These are phyloP conservation scores for Eustoma russellianum DNA, from an alignment of 257 asterid species.

Conservation along the genomic window DNA sequence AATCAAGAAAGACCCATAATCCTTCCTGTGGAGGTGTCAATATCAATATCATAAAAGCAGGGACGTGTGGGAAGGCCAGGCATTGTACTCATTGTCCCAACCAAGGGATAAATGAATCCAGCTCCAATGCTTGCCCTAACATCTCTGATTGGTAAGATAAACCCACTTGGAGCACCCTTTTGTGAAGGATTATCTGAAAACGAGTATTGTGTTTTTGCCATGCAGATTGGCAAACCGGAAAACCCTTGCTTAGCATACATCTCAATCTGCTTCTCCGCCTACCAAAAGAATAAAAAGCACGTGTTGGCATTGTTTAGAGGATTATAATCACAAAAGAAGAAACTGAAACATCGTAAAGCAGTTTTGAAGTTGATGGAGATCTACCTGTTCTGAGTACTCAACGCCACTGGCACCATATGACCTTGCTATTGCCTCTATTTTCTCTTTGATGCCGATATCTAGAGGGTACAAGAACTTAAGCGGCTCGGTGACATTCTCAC, in stretches of 20 bases:
- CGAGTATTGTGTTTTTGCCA: constrained; percentile 97
- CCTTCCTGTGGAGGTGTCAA: constrained; percentile 72
- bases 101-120: constrained; percentile 87
- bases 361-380: constrained; percentile 2
- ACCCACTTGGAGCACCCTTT: constrained; percentile 94
- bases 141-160: constrained; percentile 79
- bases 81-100: constrained; percentile 98
- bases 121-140: constrained; percentile 93
- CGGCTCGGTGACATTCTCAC: constrained; percentile 68
- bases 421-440: constrained; percentile 87
- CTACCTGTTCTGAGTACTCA: constrained; percentile 91
- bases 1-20: constrained; percentile 87
- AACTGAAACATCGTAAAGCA: not conserved
- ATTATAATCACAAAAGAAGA: too few species aligned
- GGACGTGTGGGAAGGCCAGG: constrained; percentile 98
- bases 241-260: constrained; percentile 88
- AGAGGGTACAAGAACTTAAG: constrained; percentile 78
- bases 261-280: constrained; percentile 96
- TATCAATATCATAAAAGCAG: constrained; percentile 88
- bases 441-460: constrained; percentile 75
- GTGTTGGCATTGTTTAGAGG: not conserved
- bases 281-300: not conserved
- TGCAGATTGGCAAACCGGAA: constrained; percentile 81
- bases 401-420: constrained; percentile 96
- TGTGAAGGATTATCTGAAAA: constrained; percentile 69